Evolutionary conservation across 2,329 filamentous ascomycete genomes (phyloP), one percentile per base, ranked within the genome.

Genomic region (Trichophyton simii): DNA sequence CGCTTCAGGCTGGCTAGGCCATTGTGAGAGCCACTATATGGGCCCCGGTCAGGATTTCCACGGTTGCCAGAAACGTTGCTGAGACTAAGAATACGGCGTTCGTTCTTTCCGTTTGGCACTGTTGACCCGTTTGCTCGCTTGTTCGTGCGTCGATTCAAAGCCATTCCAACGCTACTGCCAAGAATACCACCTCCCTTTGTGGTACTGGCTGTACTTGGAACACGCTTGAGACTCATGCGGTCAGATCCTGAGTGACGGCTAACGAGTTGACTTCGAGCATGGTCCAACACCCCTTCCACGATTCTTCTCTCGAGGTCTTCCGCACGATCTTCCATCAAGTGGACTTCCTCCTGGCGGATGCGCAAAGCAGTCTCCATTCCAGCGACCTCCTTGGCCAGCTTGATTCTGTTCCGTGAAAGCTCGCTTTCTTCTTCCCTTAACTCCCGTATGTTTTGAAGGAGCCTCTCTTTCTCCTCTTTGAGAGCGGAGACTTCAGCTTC

Each of bases 211-310:
- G 77, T 74, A 63, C 75, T 80, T 38, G 78, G 75, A 38, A 80
- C 76, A 18, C 80, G 76, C 66, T 80, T 82, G 61, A 81, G 73
- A 65, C 75, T 79, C 78, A 82, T 78, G 66, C 70, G 71, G 69
- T 72, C 76, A 38, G 69, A 71, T 69, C 60, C 82, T 77, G 76
- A 89, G 87, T 66, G 84, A 79, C 78, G 72, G 50, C 94, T 88
- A 62, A 97, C 82, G n/a, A 96, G 80, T 28, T 92, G 86, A 5
- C 71, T 73, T 55, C 92, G 87, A 20, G 92, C 96, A 72, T 97
- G 92, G 68, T 97, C 91, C 77, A 99, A 95, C 65, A 97, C 89
- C 28, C 92, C 91, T 66, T 97, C 92, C 36, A 99, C 78, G 67
- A 99, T 96, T 28, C 94, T 86, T 59, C 91, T 88, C 76, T 99